Evolutionary conservation across 306 rosid genomes (phyloP).

Genomic region (Vicia villosa): DNA sequence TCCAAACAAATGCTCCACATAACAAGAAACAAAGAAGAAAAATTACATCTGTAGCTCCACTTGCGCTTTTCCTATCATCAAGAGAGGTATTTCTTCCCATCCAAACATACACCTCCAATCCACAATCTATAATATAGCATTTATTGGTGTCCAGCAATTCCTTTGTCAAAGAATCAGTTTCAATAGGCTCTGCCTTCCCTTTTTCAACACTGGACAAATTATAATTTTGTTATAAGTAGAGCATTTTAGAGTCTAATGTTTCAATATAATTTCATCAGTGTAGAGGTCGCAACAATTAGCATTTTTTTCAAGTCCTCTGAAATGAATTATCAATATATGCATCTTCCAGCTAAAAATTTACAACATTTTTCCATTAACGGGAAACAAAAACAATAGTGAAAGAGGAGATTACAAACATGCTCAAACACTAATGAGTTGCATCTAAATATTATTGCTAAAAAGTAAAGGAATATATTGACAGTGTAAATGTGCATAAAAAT

Average conservation of each 20-base stretch:
- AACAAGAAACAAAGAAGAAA: constrained; percentile 32
- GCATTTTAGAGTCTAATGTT: constrained; percentile 19
- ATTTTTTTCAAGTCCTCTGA: constrained; percentile 13
- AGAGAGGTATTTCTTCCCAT: constrained; percentile 89
- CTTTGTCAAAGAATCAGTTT: constrained; percentile 68
- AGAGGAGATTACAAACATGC: constrained; percentile 1
- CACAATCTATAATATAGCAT: constrained; percentile 89
- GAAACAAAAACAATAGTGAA: constrained; percentile 19
- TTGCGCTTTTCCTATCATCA: constrained; percentile 83
- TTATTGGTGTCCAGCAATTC: constrained; percentile 76
- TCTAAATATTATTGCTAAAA: constrained; percentile 21
- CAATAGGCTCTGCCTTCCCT: constrained; percentile 67
- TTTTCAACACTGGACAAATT: constrained; percentile 69
- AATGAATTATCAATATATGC: neutral
- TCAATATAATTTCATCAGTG: constrained; percentile 33
- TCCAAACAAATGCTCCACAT: constrained; percentile 27
- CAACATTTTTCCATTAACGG: neutral
- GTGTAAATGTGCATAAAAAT: constrained; percentile 23
- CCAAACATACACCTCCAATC: constrained; percentile 87
- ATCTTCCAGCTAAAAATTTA: constrained; percentile 20
- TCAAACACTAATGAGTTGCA: constrained; percentile 10
- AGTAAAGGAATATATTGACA: constrained; percentile 9
- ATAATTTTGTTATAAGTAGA: constrained; percentile 41
- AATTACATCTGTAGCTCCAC: constrained; percentile 83
- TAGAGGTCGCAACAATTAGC: constrained; percentile 14